These are phyloP conservation scores for Metarhizium anisopliae DNA, from an alignment of 2,329 filamentous ascomycete species.

Conservation along the genomic window DNA sequence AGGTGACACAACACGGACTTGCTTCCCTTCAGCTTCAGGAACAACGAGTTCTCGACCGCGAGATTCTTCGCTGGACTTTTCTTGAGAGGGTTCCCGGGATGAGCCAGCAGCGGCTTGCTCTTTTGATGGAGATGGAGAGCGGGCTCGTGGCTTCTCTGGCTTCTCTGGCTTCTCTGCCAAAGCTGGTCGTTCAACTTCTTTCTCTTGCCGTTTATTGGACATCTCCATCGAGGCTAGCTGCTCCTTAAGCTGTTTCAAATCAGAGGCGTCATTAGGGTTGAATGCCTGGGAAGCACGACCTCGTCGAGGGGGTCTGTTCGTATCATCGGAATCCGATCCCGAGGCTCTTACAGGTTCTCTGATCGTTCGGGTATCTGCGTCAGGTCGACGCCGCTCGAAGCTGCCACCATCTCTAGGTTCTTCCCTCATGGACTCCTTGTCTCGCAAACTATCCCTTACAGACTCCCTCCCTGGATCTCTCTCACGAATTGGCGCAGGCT, in stretches of 20 bases:
- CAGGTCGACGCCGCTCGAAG: conserved; percentile 13
- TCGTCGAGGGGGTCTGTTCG: conserved; percentile 28
- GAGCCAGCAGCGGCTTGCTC: conserved; percentile 8
- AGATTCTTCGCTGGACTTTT: conserved; percentile 18
- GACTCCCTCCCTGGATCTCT: conserved; percentile 10
- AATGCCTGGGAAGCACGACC: conserved; percentile 33
- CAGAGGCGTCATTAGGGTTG: conserved; percentile 43
- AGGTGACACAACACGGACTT: conserved; percentile 65
- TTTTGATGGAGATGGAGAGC: conserved; percentile 12
- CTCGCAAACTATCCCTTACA: conserved; percentile 29
- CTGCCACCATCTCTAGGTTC: conserved; percentile 8
- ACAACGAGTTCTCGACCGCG: conserved; percentile 33
- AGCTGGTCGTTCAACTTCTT: background rate
- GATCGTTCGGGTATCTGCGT: conserved; percentile 1
- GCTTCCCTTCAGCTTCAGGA: conserved; percentile 31
- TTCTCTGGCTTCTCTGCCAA: conserved; percentile 7
- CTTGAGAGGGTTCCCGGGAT: conserved; percentile 4
- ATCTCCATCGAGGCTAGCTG: conserved; percentile 35
- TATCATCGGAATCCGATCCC: conserved; percentile 33
- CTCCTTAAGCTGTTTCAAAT: conserved; percentile 40
- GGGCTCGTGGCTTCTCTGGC: conserved; percentile 6
- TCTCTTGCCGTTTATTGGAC: conserved; percentile 13
- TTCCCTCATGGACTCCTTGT: background rate
- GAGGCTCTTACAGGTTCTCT: conserved; percentile 23
- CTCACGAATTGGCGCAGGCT: conserved; percentile 1